phyloP scores from a whole-genome alignment of 352 stramenopile genomes.

The Lagenidium sp. region DNA sequence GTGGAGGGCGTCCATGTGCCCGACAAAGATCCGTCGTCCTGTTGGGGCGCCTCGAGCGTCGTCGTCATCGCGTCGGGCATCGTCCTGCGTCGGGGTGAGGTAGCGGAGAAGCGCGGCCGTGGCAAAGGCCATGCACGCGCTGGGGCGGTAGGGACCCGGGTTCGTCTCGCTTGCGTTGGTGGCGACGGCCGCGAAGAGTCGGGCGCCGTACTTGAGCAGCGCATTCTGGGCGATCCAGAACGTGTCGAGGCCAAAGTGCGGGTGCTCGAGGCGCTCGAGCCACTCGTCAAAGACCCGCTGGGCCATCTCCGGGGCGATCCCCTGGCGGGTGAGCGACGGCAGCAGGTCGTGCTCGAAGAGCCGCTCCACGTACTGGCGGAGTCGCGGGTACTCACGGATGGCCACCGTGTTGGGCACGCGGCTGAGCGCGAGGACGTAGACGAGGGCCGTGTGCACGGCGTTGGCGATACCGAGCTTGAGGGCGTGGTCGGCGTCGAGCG shows the following conservation, averaged over 20 bases:
- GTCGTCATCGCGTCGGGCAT: conserved; percentile 11
- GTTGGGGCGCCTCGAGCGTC: neutral
- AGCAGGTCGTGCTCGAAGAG: conserved; percentile 78
- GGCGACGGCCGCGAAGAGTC: conserved; percentile 27
- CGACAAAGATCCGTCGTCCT: conserved; percentile 40
- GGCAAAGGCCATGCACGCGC: conserved; percentile 38
- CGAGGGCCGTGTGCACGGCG: conserved; percentile 87
- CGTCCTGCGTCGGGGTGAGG: conserved; percentile 29
- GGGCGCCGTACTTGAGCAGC: conserved; percentile 31
- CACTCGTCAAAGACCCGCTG: conserved; percentile 72
- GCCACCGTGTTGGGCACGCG: conserved; percentile 26
- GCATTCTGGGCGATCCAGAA: conserved; percentile 93
- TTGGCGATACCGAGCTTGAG: conserved; percentile 91
- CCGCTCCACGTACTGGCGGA: conserved; percentile 74
- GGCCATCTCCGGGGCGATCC: conserved; percentile 20
- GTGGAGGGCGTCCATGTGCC: conserved; percentile 36
- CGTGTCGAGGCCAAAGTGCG: conserved; percentile 85
- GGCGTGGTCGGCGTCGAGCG: conserved; percentile 76
- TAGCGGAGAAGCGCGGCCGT: conserved; percentile 36
- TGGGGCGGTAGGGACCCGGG: conserved; percentile 23
- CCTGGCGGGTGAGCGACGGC: conserved; percentile 25
- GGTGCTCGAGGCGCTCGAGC: conserved; percentile 76
- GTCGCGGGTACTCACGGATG: conserved; percentile 13
- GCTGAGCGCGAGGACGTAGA: conserved; percentile 62
- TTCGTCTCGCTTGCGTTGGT: conserved; percentile 10